Conservation (phyloP, 2,329 filamentous ascomycete species). For the Fulvia fulva region DNA sequence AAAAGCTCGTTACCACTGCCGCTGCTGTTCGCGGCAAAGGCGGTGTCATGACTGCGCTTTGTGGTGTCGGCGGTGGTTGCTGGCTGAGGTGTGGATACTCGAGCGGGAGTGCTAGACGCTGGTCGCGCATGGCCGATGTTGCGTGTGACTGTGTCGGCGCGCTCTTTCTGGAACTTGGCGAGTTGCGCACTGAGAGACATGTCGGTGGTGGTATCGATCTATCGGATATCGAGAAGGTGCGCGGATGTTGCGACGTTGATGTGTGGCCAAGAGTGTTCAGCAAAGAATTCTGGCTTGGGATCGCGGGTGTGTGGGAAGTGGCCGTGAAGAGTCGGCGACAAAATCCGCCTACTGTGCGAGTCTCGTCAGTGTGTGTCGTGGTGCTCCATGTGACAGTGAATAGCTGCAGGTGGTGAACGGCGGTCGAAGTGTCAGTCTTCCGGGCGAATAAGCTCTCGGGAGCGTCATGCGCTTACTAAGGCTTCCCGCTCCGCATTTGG, state of each 20-base stretch:
- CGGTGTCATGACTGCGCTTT: conserved; percentile 35
- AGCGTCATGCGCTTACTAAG: background rate
- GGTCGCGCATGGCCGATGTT: conserved; percentile 29
- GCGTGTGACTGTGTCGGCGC: conserved; percentile 28
- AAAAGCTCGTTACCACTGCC: conserved; percentile 70
- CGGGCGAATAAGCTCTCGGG: background rate
- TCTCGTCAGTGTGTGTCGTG: background rate
- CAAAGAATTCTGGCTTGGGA: conserved; percentile 27
- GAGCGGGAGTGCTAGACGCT: conserved; percentile 18
- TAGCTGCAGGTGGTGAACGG: too few relatives aligned
- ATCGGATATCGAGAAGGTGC: conserved; percentile 3
- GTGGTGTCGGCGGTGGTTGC: conserved; percentile 50
- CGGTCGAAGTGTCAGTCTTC: background rate
- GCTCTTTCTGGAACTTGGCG: conserved; percentile 29
- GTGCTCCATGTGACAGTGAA: background rate
- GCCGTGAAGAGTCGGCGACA: background rate
- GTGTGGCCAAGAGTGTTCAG: conserved; percentile 26
- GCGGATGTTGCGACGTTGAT: background rate
- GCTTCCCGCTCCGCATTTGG: background rate
- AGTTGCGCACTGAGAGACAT: conserved; percentile 32
- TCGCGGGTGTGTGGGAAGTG: background rate
- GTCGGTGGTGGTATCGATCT: conserved; percentile 9
- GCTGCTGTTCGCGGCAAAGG: conserved; percentile 14
- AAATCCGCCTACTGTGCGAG: background rate
- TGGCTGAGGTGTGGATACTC: conserved; percentile 26